Percentiles rank a stretch among this genome's conserved stretches.
These are phyloP conservation scores for Suhomyces coccinellae DNA, from an alignment of 1,139 yeast species.

Conservation along the genomic window DNA sequence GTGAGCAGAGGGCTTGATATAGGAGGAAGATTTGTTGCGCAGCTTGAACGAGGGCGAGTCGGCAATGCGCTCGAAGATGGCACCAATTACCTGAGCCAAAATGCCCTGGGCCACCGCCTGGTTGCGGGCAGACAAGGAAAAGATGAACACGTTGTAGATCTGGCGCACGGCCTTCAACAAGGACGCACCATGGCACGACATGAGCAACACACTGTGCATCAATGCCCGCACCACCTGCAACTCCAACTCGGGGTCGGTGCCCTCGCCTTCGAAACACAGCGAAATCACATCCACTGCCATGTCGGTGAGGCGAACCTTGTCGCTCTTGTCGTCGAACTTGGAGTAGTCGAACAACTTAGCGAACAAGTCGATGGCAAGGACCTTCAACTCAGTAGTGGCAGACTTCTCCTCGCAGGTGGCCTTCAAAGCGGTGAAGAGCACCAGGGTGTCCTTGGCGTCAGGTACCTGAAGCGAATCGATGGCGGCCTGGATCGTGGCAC, in stretches of 20 bases:
- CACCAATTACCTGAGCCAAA: constrained; percentile 83
- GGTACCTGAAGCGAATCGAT: constrained; percentile 35
- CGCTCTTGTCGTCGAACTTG: constrained; percentile 38
- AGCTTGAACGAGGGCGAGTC: constrained; percentile 24
- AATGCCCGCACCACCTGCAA: constrained; percentile 90
- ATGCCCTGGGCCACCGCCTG: constrained; percentile 97
- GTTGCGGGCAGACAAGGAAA: constrained; percentile 76
- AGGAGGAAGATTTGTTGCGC: constrained; percentile 20
- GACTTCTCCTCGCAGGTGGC: constrained; percentile 36
- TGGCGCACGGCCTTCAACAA: constrained; percentile 88
- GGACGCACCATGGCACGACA: constrained; percentile 90
- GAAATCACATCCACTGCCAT: constrained; percentile 85
- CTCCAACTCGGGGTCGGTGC: constrained; percentile 86
- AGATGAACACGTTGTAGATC: constrained; percentile 86
- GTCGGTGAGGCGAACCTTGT: constrained; percentile 64
- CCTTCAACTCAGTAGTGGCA: constrained; percentile 31
- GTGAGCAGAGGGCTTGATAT: constrained; percentile 21
- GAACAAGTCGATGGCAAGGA: constrained; percentile 45
- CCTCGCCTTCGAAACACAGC: constrained; percentile 86
- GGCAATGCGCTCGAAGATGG: constrained; percentile 76
- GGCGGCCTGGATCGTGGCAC: constrained; percentile 35
- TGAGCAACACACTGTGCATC: constrained; percentile 78
- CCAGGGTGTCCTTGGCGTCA: constrained; percentile 33
- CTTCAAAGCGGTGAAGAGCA: constrained; percentile 43
- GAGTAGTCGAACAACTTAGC: constrained; percentile 49